Evolutionary conservation across 352 stramenopile genomes (phyloP).

Genomic region (Globisporangium alternatum): DNA sequence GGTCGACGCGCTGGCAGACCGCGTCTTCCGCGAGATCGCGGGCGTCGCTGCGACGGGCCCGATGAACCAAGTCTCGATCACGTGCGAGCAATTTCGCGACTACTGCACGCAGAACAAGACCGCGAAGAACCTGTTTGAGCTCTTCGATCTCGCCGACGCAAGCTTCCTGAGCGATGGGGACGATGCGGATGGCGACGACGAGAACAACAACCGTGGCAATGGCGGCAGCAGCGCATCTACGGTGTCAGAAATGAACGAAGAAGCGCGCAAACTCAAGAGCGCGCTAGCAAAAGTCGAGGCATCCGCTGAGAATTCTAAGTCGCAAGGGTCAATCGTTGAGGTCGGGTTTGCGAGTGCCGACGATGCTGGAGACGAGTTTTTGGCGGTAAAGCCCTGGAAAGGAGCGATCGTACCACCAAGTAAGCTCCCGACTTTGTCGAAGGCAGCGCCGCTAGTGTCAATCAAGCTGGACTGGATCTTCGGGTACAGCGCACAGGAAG

Average conservation of each 20-base stretch:
- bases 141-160: constrained; percentile 52
- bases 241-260: constrained; percentile 1
- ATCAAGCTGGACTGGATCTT: constrained; percentile 92
- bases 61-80: constrained; percentile 46
- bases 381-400: constrained; percentile 86
- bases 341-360: constrained; percentile 9
- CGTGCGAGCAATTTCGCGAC: constrained; percentile 72
- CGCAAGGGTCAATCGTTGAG: constrained; percentile 7
- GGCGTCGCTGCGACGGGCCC: constrained; percentile 23
- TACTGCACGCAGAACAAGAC: constrained; percentile 70
- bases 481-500: constrained; percentile 82
- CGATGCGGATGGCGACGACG: constrained; percentile 12
- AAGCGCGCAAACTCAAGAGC: constrained; percentile 13
- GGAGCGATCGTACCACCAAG: constrained; percentile 72
- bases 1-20: constrained; percentile 54
- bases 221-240: background rate
- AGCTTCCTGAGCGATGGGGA: constrained; percentile 12
- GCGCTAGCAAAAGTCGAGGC: constrained; percentile 7
- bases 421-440: constrained; percentile 50
- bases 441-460: constrained; percentile 55
- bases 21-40: constrained; percentile 67
- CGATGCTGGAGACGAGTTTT: constrained; percentile 69
- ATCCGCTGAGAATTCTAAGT: background rate
- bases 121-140: constrained; percentile 52
- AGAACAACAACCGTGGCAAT: background rate